These are phyloP conservation scores for Aspergillus affinis DNA, from an alignment of 495 filamentous ascomycete genomes.

Conservation along the genomic window DNA sequence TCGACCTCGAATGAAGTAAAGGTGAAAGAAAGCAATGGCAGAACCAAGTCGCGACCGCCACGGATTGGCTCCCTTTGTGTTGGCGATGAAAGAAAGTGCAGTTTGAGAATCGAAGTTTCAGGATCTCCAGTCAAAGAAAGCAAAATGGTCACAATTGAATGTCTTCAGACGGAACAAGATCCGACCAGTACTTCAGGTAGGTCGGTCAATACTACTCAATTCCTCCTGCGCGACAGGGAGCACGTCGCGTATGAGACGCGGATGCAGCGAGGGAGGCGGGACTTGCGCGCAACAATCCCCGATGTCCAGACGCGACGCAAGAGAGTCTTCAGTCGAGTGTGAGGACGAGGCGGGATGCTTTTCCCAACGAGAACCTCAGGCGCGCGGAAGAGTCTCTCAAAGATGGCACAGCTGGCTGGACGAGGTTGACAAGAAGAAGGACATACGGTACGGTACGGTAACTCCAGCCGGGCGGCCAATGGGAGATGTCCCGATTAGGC, in stretches of 20 bases:
- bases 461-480: too few relatives aligned
- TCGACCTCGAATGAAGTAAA: background rate
- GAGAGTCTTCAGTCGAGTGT: background rate
- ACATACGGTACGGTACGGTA: background rate
- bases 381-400: background rate
- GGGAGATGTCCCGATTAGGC: background rate
- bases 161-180: background rate
- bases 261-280: background rate
- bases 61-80: background rate
- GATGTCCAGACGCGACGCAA: background rate
- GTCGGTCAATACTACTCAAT: background rate
- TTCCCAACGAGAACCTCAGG: background rate
- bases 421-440: background rate
- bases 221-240: background rate
- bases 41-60: background rate
- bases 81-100: background rate
- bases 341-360: too few relatives aligned
- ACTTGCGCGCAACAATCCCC: background rate
- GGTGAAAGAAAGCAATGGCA: background rate
- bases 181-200: too few relatives aligned
- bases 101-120: background rate
- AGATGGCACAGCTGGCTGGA: background rate
- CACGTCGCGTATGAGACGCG: background rate
- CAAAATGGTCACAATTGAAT: background rate
- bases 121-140: background rate